Evolutionary conservation across 1,284 basidiomycete genomes (phyloP).

Genomic region (Leccinum pachyderme): DNA sequence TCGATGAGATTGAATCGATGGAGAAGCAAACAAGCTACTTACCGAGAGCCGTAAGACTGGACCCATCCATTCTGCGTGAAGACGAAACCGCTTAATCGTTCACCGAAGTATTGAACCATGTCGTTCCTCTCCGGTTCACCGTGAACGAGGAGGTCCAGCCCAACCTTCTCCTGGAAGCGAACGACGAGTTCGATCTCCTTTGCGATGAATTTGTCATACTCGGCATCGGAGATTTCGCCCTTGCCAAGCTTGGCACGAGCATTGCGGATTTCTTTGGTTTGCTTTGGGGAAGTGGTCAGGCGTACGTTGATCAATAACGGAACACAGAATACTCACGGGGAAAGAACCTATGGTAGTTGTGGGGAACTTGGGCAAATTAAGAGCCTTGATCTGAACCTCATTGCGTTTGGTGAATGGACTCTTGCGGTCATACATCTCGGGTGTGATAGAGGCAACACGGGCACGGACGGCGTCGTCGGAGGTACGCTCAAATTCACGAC

Average conservation of each 20-base stretch:
- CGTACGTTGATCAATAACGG: background rate
- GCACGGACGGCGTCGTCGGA: slow-evolving; percentile 96
- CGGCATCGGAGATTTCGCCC: slow-evolving; percentile 80
- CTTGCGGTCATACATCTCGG: slow-evolving; percentile 88
- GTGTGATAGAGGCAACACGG: slow-evolving; percentile 90
- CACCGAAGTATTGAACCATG: slow-evolving; percentile 99
- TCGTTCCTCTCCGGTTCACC: slow-evolving; percentile 99
- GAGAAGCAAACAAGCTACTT: slow-evolving; percentile 24
- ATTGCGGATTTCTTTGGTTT: slow-evolving; percentile 98
- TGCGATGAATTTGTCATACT: slow-evolving; percentile 99
- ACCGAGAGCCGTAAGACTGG: slow-evolving; percentile 94
- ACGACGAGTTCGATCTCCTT: slow-evolving; percentile 96
- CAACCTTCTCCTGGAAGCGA: slow-evolving; percentile 94
- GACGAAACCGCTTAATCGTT: slow-evolving; percentile 93
- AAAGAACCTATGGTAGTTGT: slow-evolving; percentile 99
- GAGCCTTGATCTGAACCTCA: slow-evolving; percentile 86
- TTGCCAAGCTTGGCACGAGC: slow-evolving; percentile 96
- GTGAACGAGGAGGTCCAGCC: slow-evolving; percentile 97
- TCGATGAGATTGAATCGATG: slow-evolving; percentile 23
- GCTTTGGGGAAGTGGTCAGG: slow-evolving; percentile 42
- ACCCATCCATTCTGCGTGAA: slow-evolving; percentile 99
- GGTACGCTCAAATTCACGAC: slow-evolving; percentile 93
- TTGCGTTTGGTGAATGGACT: slow-evolving; percentile 87
- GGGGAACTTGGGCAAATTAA: slow-evolving; percentile 95
- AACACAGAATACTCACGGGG: slow-evolving; percentile 56